A percentile compares a stretch with the other conserved stretches of the same genome.
These are phyloP conservation scores for Penicillium turbatum DNA, from an alignment of 495 filamentous ascomycete species.

Conservation along the genomic window DNA sequence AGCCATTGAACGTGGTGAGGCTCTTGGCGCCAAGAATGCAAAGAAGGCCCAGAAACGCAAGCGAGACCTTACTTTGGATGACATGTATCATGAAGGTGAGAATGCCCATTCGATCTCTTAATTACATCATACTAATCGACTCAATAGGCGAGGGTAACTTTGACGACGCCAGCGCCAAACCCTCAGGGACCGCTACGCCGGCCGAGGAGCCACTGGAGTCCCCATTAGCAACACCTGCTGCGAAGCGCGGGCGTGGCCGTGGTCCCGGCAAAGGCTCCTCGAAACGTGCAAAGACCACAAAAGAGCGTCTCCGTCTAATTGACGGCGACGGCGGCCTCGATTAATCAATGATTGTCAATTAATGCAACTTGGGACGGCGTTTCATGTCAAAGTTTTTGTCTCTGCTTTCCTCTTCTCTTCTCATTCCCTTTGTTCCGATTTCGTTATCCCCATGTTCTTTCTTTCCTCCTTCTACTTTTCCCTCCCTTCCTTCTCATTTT, in stretches of 20 bases:
- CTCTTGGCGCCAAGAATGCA: constrained; percentile 49
- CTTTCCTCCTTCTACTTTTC: constrained; percentile 3
- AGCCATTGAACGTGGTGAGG: constrained; percentile 55
- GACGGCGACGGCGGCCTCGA: constrained; percentile 63
- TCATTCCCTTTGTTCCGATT: constrained; percentile 8
- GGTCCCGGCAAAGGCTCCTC: constrained; percentile 48
- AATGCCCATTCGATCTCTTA: not conserved
- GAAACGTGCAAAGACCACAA: constrained; percentile 89
- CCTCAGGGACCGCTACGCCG: constrained; percentile 79
- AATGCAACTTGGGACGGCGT: constrained; percentile 34
- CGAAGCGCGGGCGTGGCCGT: constrained; percentile 52
- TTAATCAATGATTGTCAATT: constrained; percentile 21
- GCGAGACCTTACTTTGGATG: constrained; percentile 82
- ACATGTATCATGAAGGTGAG: constrained; percentile 96
- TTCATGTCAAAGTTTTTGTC: constrained; percentile 12
- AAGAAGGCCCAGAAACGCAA: constrained; percentile 59
- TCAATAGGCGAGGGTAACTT: constrained; percentile 84
- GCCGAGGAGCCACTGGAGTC: constrained; percentile 51
- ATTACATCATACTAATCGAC: constrained; percentile 18
- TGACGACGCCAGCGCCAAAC: constrained; percentile 74
- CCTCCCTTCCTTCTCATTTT: constrained; percentile 11
- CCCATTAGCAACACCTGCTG: constrained; percentile 43
- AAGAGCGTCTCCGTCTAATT: constrained; percentile 81
- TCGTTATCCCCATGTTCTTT: not conserved
- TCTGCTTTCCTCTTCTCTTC: constrained; percentile 9